Percentiles rank a stretch among this genome's conserved stretches.
These are phyloP conservation scores for Balansia obtecta DNA, from an alignment of 2,329 filamentous ascomycete genomes.

Conservation along the genomic window DNA sequence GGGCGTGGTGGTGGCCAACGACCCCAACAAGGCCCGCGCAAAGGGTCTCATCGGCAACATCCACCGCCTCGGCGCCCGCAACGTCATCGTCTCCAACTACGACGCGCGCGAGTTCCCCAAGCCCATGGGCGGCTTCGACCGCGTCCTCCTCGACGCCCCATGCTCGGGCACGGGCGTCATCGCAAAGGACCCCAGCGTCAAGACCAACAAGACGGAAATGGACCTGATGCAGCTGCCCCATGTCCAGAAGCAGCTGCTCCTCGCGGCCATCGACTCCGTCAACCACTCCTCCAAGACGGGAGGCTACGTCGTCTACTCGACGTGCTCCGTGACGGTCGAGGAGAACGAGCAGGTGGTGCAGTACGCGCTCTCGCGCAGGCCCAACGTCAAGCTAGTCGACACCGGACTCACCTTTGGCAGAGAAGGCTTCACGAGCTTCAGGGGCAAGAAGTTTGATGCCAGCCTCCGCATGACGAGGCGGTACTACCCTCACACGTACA, in stretches of 20 bases:
- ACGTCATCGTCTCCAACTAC: conserved; percentile 91
- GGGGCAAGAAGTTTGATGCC: conserved; percentile 83
- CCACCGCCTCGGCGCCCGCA: conserved; percentile 84
- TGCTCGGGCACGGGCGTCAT: conserved; percentile 97
- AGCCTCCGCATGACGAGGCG: conserved; percentile 71
- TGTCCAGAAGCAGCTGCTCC: conserved; percentile 84
- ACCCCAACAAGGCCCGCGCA: conserved; percentile 82
- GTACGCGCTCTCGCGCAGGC: conserved; percentile 81
- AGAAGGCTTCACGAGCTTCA: conserved; percentile 82
- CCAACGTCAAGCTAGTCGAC: conserved; percentile 87
- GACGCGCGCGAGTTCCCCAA: conserved; percentile 89
- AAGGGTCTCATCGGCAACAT: conserved; percentile 98
- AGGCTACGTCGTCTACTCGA: conserved; percentile 93
- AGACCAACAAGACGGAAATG: conserved; percentile 94
- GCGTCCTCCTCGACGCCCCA: conserved; percentile 85
- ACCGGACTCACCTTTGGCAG: conserved; percentile 84
- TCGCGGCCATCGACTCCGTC: conserved; percentile 88
- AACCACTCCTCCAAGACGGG: conserved; percentile 87
- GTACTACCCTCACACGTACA: conserved; percentile 85
- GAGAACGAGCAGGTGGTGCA: conserved; percentile 86
- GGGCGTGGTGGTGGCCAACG: conserved; percentile 89
- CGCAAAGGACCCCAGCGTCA: conserved; percentile 89
- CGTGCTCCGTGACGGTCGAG: conserved; percentile 86
- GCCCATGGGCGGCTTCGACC: conserved; percentile 90
- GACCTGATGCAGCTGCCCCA: conserved; percentile 93